Evolutionary conservation across 805 yeast species (phyloP).

Genomic region (Soucietia sequanensis): DNA sequence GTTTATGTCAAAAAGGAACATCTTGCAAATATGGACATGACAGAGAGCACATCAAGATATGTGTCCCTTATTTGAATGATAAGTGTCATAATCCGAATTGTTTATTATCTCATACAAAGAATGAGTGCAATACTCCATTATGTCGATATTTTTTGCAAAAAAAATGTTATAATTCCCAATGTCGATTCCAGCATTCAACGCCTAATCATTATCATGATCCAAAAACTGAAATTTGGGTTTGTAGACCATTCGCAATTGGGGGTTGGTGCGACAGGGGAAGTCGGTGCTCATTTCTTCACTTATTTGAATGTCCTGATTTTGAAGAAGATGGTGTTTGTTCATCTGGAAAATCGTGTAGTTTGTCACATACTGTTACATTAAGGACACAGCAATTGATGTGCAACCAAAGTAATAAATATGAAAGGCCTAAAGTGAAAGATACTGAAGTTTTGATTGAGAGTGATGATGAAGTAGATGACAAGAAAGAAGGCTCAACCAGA

Average conservation of each 20-base stretch:
- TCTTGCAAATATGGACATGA: slow-evolving; percentile 57
- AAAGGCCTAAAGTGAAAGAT: slow-evolving; percentile 9
- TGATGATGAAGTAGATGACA: slow-evolving; percentile 11
- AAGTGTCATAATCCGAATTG: slow-evolving; percentile 52
- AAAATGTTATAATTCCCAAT: slow-evolving; percentile 43
- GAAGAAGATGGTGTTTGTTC: slow-evolving; percentile 61
- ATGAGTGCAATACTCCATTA: slow-evolving; percentile 54
- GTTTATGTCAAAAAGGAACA: slow-evolving; percentile 52
- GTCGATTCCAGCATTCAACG: slow-evolving; percentile 48
- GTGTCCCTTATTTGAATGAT: slow-evolving; percentile 48
- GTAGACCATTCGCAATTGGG: slow-evolving; percentile 65
- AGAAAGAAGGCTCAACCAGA: slow-evolving; percentile 4
- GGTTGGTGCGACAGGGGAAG: slow-evolving; percentile 69
- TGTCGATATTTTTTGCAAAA: slow-evolving; percentile 27
- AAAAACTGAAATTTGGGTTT: slow-evolving; percentile 43
- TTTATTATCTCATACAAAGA: slow-evolving; percentile 53
- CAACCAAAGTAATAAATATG: slow-evolving; percentile 13
- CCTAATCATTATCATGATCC: slow-evolving; percentile 49
- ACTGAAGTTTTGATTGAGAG: slow-evolving; percentile 19
- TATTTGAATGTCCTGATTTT: slow-evolving; percentile 68
- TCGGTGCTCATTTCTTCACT: slow-evolving; percentile 56
- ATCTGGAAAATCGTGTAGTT: slow-evolving; percentile 49
- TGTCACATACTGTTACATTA: slow-evolving; percentile 44
- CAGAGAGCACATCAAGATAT: slow-evolving; percentile 49
- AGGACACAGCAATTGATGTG: slow-evolving; percentile 26